Evolutionary conservation across 371 early-diverging fungal species (phyloP).

Genomic region (Mortierella sp.): DNA sequence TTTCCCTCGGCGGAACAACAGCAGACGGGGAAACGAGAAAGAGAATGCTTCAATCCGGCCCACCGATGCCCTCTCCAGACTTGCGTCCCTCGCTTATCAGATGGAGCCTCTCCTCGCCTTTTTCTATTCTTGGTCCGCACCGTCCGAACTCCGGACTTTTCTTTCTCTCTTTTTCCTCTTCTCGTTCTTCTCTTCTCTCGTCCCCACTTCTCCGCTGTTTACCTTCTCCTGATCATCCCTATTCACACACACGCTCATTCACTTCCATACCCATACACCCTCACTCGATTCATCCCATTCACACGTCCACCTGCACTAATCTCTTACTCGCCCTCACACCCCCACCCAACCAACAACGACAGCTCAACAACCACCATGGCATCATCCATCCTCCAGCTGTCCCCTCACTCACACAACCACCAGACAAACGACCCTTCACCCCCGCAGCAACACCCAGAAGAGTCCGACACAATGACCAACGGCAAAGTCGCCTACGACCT

Average conservation of each 20-base stretch:
- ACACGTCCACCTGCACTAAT: neutral
- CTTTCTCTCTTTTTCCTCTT: neutral
- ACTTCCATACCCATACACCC: neutral
- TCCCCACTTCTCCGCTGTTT: neutral
- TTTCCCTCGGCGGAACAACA: no score
- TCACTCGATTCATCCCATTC: neutral
- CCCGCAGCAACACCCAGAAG: conserved; percentile 13
- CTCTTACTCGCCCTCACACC: neutral
- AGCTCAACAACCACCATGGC: conserved; percentile 15
- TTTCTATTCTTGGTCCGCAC: neutral
- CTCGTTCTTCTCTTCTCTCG: neutral
- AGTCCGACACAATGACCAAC: conserved; percentile 25
- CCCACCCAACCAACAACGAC: neutral
- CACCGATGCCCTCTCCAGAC: no score
- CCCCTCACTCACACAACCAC: conserved; percentile 9
- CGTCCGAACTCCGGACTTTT: neutral
- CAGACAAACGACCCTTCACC: neutral
- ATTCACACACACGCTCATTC: neutral
- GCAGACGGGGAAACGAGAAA: no score
- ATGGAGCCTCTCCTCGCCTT: neutral
- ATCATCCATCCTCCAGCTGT: conserved; percentile 32
- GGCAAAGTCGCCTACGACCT: conserved; percentile 38
- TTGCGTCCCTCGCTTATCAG: neutral
- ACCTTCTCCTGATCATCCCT: neutral
- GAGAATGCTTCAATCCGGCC: no score